phyloP scores from a whole-genome alignment of 345 rosid species.

The Salix suchowensis region DNA sequence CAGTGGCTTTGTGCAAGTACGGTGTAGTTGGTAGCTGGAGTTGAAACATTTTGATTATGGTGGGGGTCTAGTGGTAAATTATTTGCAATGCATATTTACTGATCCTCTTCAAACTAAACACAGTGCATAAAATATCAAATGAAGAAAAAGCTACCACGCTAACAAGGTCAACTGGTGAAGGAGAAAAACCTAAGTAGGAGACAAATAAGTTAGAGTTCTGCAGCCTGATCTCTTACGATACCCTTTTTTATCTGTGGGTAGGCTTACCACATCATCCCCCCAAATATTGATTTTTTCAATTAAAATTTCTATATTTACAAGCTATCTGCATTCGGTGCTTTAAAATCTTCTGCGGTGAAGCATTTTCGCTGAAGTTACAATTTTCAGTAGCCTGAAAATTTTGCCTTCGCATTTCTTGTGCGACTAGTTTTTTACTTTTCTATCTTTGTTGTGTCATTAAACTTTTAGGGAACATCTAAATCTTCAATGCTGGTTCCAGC shows the following conservation, averaged over 20 bases:
- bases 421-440: not conserved
- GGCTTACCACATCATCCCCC: not conserved
- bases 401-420: not conserved
- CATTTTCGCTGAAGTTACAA: not conserved
- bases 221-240: not conserved
- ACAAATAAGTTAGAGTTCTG: not conserved
- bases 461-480: not conserved
- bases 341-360: not conserved
- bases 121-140: not conserved
- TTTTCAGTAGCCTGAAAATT: not conserved
- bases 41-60: not conserved
- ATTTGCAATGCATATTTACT: not conserved
- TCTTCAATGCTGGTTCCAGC: not conserved
- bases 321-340: not conserved
- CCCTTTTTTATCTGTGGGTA: not conserved
- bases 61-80: not conserved
- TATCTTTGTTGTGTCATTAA: not conserved
- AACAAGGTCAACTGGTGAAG: not conserved
- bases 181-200: not conserved
- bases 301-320: not conserved
- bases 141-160: not conserved
- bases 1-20: not conserved
- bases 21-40: not conserved
- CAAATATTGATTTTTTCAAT: not conserved
- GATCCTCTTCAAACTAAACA: not conserved